These are phyloP conservation scores for Apophysomyces ossiformis DNA, from an alignment of 371 early-diverging fungal species.

Conservation along the genomic window DNA sequence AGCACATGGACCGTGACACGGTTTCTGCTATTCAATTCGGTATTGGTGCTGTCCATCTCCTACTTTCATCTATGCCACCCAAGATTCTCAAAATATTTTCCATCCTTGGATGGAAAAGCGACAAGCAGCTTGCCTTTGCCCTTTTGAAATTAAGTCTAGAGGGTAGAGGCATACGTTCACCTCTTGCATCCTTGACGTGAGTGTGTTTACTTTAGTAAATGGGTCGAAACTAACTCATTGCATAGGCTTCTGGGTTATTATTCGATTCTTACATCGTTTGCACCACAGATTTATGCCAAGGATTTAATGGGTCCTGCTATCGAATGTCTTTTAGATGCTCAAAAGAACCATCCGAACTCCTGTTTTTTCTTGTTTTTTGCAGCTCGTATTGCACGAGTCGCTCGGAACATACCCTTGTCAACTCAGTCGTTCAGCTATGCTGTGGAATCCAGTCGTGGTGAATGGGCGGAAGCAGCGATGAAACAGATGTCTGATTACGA, in stretches of 20 bases:
- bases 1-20: conserved; percentile 53
- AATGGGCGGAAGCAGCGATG: conserved; percentile 60
- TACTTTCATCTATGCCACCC: conserved; percentile 62
- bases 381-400: conserved; percentile 57
- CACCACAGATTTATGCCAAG: conserved; percentile 45
- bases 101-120: conserved; percentile 59
- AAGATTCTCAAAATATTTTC: conserved; percentile 60
- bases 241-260: conserved; percentile 51
- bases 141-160: conserved; percentile 58
- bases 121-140: conserved; percentile 63
- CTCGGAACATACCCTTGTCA: conserved; percentile 55
- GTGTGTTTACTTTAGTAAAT: conserved; percentile 14
- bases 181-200: conserved; percentile 62
- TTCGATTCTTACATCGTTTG: conserved; percentile 56
- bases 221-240: conserved; percentile 4
- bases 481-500: conserved; percentile 63
- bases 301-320: conserved; percentile 55
- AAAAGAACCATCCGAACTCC: conserved; percentile 57
- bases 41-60: conserved; percentile 64
- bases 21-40: conserved; percentile 58
- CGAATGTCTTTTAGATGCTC: conserved; percentile 60
- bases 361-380: conserved; percentile 66
- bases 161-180: conserved; percentile 61
- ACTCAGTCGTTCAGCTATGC: conserved; percentile 57
- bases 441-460: conserved; percentile 56